phyloP scores from a whole-genome alignment of 106 monocot species.

The Iris macrosiphon region DNA sequence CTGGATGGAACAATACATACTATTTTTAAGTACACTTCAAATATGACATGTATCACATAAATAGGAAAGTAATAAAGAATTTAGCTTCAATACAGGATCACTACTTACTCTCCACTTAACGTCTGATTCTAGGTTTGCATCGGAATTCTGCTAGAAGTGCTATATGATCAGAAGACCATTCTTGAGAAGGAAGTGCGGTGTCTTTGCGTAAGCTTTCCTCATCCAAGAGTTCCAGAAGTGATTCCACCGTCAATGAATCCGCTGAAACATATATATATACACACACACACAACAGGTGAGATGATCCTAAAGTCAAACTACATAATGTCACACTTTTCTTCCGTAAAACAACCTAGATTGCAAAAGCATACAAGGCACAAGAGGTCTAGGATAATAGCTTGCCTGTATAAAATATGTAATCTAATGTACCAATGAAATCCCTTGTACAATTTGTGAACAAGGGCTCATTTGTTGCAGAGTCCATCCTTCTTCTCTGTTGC shows the following conservation, averaged over 20 bases:
- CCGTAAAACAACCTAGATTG: neutral
- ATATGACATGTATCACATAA: neutral
- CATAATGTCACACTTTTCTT: neutral
- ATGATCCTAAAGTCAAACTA: neutral
- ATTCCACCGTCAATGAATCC: slow-evolving; percentile 84
- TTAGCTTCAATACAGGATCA: neutral
- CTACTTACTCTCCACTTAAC: too few relatives aligned
- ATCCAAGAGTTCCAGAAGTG: slow-evolving; percentile 85
- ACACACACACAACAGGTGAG: neutral
- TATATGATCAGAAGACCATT: slow-evolving; percentile 96
- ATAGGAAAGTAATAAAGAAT: neutral
- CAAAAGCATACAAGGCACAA: neutral
- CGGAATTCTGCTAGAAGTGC: slow-evolving; percentile 90
- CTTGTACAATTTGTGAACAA: slow-evolving; percentile 86
- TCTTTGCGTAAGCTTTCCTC: slow-evolving; percentile 84
- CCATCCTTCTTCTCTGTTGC: slow-evolving; percentile 65
- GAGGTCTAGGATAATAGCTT: neutral
- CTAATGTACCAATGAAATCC: slow-evolving; percentile 81
- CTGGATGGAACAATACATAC: neutral
- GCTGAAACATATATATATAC: slow-evolving; percentile 45
- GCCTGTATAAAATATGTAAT: slow-evolving; percentile 99
- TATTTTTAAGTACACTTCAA: neutral
- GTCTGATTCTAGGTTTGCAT: slow-evolving; percentile 60
- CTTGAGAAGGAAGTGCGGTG: slow-evolving; percentile 92
- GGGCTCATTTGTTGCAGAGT: slow-evolving; percentile 80